Evolutionary conservation across 768 basidiomycete genomes (phyloP), one percentile per base, ranked within the genome.

Genomic region (Trichaptum fuscoviolaceum): DNA sequence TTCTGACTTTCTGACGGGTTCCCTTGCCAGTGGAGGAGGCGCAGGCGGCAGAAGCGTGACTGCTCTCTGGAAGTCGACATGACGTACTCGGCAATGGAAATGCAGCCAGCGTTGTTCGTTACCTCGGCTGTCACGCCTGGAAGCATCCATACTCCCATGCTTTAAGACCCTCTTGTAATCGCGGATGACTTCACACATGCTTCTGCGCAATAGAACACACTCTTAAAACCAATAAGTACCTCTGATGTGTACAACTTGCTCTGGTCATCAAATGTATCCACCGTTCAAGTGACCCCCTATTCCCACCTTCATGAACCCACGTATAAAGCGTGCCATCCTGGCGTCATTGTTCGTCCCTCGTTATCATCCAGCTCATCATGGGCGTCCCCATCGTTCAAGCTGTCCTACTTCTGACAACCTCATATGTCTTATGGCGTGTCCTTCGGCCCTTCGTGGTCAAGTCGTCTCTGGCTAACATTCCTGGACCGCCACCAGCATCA

Each of bases 401-500:
- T 25, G 59, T 9, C 23, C 25, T 34, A 9, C 25, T 61, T 61
- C 59, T 61, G 24, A 12, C 30, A 18, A 25, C 30, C 23, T 61
- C 65, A n/a, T 75, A 69, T 68, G 58, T 64, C 20, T 24, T 73
- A 9, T 76, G 75, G 75, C 67, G 63, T 15, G n/a, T 68, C 17
- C 63, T 72, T 2, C 68, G 68, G 10, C 64, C 68, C 12, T 67
- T 70, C 35, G 62, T 75, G n/a, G 63, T 70, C 10, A 67, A 68
- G n/a, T 72, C 72, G 7, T 67, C 74, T 26, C 70, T 81, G 1
- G 74, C 79, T 63, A 80, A 80, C 65, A 74, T 82, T 63, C 78
- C 79, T 0, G 81, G 81, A 0, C 81, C 81, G 0, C 71, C 73
- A 5, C 68, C 76, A 0, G 64, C 65, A 9, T 82, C 80, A 0